A percentile compares a stretch with the other conserved stretches of the same genome.
These are phyloP conservation scores for Aphanomyces euteiches DNA, from an alignment of 352 stramenopile species.

Conservation along the genomic window DNA sequence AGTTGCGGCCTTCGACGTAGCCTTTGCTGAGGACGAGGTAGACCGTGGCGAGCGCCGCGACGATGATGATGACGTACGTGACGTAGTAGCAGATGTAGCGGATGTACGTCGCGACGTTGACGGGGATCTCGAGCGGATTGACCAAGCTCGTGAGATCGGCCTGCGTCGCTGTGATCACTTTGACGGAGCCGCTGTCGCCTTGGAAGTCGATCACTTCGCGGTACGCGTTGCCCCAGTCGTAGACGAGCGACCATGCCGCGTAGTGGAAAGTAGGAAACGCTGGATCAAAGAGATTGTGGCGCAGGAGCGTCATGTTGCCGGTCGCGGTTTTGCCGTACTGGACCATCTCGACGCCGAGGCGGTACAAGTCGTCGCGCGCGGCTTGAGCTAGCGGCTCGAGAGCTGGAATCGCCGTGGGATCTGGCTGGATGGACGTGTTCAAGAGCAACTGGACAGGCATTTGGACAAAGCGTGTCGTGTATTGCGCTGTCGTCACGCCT, in stretches of 20 bases:
- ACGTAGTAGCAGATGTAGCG: neutral
- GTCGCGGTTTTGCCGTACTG: neutral
- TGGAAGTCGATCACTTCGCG: neutral
- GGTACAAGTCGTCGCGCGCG: neutral
- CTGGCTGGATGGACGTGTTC: neutral
- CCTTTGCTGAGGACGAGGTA: neutral
- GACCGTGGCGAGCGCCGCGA: neutral
- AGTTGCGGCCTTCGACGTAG: conserved; percentile 15
- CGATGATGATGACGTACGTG: neutral
- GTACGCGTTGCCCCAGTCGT: neutral
- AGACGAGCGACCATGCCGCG: neutral
- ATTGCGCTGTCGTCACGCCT: neutral
- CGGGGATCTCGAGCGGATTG: neutral
- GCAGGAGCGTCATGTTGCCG: neutral
- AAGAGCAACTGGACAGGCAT: neutral
- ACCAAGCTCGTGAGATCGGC: neutral
- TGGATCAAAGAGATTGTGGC: neutral
- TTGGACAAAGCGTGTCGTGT: neutral
- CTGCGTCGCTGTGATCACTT: neutral
- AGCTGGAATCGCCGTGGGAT: neutral
- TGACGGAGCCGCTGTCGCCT: neutral
- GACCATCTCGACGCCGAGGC: neutral
- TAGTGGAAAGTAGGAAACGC: neutral
- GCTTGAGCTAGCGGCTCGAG: neutral
- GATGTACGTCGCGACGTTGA: neutral